Percentiles rank a stretch among this genome's conserved stretches.
phyloP scores from a whole-genome alignment of 2,329 filamentous ascomycete species.

The Aspergillus sp. region DNA sequence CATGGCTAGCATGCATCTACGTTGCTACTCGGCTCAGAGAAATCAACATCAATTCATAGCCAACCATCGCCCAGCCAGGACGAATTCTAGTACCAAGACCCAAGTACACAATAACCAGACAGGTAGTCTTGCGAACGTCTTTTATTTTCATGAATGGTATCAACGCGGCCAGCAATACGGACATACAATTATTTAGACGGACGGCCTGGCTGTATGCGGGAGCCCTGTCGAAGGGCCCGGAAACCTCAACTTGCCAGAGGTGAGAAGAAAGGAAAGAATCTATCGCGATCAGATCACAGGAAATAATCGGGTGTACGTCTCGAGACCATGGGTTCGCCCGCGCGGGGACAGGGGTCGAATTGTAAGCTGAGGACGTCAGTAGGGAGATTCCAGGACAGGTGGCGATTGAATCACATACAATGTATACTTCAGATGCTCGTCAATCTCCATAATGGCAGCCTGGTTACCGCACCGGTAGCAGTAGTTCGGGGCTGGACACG shows the following conservation, averaged over 20 bases:
- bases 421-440: constrained; percentile 98
- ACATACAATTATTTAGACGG: constrained; percentile 35
- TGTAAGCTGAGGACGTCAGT: constrained; percentile 68
- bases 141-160: constrained; percentile 44
- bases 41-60: no score
- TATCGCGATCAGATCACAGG: constrained; percentile 61
- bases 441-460: constrained; percentile 99
- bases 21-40: neutral
- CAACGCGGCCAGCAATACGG: constrained; percentile 36
- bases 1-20: neutral
- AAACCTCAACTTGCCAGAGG: constrained; percentile 19
- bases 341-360: constrained; percentile 97
- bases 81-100: neutral
- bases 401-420: constrained; percentile 67
- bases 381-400: neutral
- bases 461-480: constrained; percentile 99
- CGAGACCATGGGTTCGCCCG: constrained; percentile 98
- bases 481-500: constrained; percentile 71
- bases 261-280: constrained; percentile 25
- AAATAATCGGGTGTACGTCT: constrained; percentile 98
- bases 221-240: constrained; percentile 26
- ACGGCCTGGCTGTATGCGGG: constrained; percentile 28
- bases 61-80: neutral
- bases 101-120: neutral
- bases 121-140: constrained; percentile 25